Conservation (phyloP, 2,329 filamentous ascomycete species). For the Cadophora sp. region DNA sequence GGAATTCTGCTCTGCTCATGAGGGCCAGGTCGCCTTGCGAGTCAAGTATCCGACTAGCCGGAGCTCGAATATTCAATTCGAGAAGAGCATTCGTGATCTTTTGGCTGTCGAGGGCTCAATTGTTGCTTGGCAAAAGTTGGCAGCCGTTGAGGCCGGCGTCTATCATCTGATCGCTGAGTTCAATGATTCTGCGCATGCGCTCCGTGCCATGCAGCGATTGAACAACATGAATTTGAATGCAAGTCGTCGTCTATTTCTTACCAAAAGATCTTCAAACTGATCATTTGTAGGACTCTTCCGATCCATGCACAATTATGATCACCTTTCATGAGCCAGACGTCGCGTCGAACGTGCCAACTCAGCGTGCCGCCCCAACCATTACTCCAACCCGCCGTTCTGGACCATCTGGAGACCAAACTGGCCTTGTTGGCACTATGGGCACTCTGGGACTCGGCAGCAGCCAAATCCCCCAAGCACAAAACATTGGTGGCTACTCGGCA, state of each 20-base stretch:
- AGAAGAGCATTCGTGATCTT: conserved; percentile 50
- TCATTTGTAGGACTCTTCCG: neutral
- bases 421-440: conserved; percentile 7
- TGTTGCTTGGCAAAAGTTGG: conserved; percentile 56
- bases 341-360: neutral
- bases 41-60: conserved; percentile 47
- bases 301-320: conserved; percentile 6
- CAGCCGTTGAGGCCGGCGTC: conserved; percentile 51
- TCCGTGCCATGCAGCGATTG: conserved; percentile 14
- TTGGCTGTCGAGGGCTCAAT: conserved; percentile 58
- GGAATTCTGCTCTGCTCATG: conserved; percentile 49
- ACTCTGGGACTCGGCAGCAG: conserved; percentile 12
- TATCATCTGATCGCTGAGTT: conserved; percentile 44
- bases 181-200: conserved; percentile 16
- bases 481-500: neutral
- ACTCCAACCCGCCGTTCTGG: conserved; percentile 25
- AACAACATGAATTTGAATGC: conserved; percentile 16
- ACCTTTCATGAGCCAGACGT: conserved; percentile 17
- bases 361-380: neutral
- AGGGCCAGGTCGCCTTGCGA: conserved; percentile 62
- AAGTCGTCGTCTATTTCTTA: neutral
- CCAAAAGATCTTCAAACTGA: neutral
- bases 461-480: neutral
- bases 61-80: conserved; percentile 42
- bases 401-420: conserved; percentile 1